Percentiles rank a stretch among this genome's conserved stretches.
These are phyloP conservation scores for Penicillium macrosclerotiorum DNA, from an alignment of 495 filamentous ascomycete species.

Conservation along the genomic window DNA sequence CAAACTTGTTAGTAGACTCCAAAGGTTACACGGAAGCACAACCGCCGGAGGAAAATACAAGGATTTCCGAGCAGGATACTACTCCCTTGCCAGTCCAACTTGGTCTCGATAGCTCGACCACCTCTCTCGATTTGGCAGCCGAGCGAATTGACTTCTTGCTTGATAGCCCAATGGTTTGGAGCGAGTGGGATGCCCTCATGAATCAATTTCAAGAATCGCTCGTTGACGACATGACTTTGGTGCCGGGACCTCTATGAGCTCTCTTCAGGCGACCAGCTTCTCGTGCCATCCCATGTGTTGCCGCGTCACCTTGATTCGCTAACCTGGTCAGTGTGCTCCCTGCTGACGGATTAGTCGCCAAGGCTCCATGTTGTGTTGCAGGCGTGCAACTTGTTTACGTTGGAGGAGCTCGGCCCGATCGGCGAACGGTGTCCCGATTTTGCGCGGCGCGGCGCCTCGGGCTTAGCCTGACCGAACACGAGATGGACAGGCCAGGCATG, in stretches of 20 bases:
- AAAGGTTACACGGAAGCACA: not conserved
- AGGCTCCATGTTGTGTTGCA: not conserved
- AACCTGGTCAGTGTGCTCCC: too few species aligned
- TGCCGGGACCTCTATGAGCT: slow-evolving; percentile 5
- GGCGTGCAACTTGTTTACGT: not conserved
- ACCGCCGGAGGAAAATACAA: not conserved
- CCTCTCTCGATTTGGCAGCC: not conserved
- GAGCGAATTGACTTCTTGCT: slow-evolving; percentile 15
- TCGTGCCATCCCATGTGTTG: not conserved
- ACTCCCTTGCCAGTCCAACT: slow-evolving; percentile 1
- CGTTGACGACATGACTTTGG: slow-evolving; percentile 16
- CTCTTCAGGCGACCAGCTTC: not conserved
- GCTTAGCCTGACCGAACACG: slow-evolving; percentile 9
- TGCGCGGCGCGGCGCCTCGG: slow-evolving; percentile 2
- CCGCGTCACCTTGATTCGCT: too few species aligned
- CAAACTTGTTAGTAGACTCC: slow-evolving; percentile 1
- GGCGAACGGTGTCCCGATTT: slow-evolving; percentile 10
- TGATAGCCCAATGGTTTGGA: slow-evolving; percentile 33
- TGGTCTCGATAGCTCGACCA: slow-evolving; percentile 4
- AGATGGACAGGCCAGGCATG: not conserved
- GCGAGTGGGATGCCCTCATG: slow-evolving; percentile 34
- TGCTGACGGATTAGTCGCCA: not conserved
- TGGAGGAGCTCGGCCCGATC: slow-evolving; percentile 8
- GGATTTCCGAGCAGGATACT: not conserved
- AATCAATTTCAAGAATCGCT: slow-evolving; percentile 28